Percentiles rank a stretch among this genome's conserved stretches.
These are phyloP conservation scores for Coemansia sp. DNA, from an alignment of 192 early-diverging fungal genomes.

Conservation along the genomic window DNA sequence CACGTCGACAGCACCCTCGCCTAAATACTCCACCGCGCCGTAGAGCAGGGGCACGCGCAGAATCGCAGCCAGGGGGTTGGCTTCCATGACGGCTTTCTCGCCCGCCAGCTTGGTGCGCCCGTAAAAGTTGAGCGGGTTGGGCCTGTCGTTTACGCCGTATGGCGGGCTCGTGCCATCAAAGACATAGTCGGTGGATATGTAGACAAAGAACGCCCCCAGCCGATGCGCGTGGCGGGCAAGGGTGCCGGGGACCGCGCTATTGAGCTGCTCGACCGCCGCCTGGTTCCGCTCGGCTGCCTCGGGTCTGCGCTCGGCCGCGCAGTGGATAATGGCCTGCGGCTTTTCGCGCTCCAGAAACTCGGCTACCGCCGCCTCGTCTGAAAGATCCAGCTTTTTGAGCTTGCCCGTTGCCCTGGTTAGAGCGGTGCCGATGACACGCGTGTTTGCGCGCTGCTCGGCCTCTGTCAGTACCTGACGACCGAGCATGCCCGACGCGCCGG, in stretches of 20 bases:
- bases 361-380: constrained; percentile 50
- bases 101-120: constrained; percentile 77
- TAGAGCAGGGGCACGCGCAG: constrained; percentile 81
- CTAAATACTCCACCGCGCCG: constrained; percentile 59
- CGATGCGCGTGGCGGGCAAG: constrained; percentile 55
- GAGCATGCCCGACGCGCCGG: constrained; percentile 79
- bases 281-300: constrained; percentile 71
- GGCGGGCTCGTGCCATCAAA: constrained; percentile 85
- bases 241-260: constrained; percentile 58
- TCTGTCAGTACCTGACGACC: constrained; percentile 66
- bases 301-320: constrained; percentile 83
- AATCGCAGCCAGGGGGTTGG: constrained; percentile 59
- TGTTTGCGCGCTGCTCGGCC: constrained; percentile 53
- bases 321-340: constrained; percentile 71
- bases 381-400: constrained; percentile 68
- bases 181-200: constrained; percentile 91
- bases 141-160: constrained; percentile 62
- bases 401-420: constrained; percentile 56
- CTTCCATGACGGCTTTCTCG: constrained; percentile 58
- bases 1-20: constrained; percentile 75
- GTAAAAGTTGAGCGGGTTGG: constrained; percentile 82
- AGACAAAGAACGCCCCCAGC: constrained; percentile 60
- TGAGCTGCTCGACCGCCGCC: constrained; percentile 60
- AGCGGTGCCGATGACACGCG: constrained; percentile 67
- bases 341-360: constrained; percentile 53